Evolutionary conservation across 768 basidiomycete species (phyloP).

Genomic region (Naematelia encephala): DNA sequence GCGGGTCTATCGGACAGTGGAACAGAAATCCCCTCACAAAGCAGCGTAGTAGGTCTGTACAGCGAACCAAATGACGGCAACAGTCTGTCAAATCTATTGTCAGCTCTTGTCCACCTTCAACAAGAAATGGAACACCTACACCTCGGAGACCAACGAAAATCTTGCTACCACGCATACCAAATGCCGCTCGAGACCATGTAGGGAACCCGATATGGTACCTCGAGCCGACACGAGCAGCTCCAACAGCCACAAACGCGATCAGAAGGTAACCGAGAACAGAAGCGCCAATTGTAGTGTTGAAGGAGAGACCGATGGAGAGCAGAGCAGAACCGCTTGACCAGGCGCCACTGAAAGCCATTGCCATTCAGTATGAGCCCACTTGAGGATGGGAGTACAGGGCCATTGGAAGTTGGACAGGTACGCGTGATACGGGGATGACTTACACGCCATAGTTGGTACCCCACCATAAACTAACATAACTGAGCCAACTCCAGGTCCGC

Average conservation of each 20-base stretch:
- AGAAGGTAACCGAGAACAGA: constrained; percentile 7
- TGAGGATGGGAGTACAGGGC: neutral
- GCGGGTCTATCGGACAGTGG: neutral
- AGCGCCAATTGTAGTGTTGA: constrained; percentile 5
- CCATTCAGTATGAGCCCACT: neutral
- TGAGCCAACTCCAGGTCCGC: constrained; percentile 3
- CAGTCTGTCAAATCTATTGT: neutral
- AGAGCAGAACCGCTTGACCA: constrained; percentile 14
- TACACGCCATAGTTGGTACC: neutral
- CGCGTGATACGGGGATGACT: neutral
- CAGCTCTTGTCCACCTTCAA: neutral
- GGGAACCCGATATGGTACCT: constrained; percentile 13
- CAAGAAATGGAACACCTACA: neutral
- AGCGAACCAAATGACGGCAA: constrained; percentile 8
- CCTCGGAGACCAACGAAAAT: constrained; percentile 6
- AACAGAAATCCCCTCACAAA: neutral
- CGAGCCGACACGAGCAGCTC: constrained; percentile 7
- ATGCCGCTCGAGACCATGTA: neutral
- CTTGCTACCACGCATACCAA: constrained; percentile 2
- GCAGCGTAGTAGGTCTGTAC: constrained; percentile 11
- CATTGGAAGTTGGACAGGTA: neutral
- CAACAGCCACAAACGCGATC: constrained; percentile 5
- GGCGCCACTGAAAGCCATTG: neutral
- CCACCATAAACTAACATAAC: constrained; percentile 7
- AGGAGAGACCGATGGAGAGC: constrained; percentile 9